Evolutionary conservation across 768 basidiomycete species (phyloP).

Genomic region (Lactifluus volemus): DNA sequence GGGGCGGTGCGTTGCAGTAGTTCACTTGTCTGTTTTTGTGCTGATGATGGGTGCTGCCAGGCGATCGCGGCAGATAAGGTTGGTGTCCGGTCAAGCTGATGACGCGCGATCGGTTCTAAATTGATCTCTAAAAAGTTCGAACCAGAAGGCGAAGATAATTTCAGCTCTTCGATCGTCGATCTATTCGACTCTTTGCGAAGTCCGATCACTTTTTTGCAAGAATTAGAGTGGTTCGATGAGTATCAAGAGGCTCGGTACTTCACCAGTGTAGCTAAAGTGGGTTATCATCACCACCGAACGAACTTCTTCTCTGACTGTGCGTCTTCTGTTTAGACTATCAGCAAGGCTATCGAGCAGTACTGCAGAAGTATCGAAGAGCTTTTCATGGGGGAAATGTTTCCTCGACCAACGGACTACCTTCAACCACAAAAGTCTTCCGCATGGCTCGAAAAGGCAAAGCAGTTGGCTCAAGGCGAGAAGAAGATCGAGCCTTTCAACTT

Average conservation of each 20-base stretch:
- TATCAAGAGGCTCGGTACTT: conserved; percentile 87
- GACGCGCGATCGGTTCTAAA: not conserved
- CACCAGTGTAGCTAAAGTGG: conserved; percentile 79
- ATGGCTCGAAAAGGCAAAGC: conserved; percentile 80
- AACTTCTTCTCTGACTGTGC: not conserved
- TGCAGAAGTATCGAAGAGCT: conserved; percentile 78
- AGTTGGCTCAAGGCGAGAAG: conserved; percentile 76
- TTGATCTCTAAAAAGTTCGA: conserved; percentile 44
- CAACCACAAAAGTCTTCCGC: conserved; percentile 83
- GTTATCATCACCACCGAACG: conserved; percentile 8
- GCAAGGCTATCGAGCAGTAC: conserved; percentile 88
- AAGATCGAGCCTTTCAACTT: conserved; percentile 95
- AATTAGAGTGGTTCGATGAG: conserved; percentile 87
- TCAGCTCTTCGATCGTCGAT: conserved; percentile 96
- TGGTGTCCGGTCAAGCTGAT: not conserved
- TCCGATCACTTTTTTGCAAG: conserved; percentile 80
- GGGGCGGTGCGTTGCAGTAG: conserved; percentile 53
- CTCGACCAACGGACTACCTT: conserved; percentile 65
- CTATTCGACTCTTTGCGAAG: conserved; percentile 90
- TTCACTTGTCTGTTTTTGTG: not conserved
- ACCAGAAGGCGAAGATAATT: conserved; percentile 68
- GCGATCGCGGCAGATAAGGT: conserved; percentile 83
- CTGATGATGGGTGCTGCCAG: conserved; percentile 27
- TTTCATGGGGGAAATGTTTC: conserved; percentile 95
- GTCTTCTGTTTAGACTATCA: conserved; percentile 55